These are phyloP conservation scores for Pseudohalonectria lignicola DNA, from an alignment of 2,329 filamentous ascomycete species.

Conservation along the genomic window DNA sequence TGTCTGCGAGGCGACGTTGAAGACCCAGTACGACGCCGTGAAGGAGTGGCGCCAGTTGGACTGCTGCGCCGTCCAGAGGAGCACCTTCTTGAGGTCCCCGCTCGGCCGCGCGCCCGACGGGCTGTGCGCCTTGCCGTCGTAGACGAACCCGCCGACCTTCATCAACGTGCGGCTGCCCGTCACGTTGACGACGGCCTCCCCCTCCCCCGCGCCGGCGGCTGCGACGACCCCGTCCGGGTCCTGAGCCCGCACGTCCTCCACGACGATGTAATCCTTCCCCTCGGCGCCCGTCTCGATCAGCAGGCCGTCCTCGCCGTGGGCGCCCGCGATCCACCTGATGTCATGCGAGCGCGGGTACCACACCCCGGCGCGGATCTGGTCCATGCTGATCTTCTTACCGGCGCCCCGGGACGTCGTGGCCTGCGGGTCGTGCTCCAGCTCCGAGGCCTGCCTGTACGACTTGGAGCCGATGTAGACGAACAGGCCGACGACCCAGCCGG, in stretches of 20 bases:
- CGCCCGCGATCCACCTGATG: slow-evolving; percentile 68
- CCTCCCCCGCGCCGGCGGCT: slow-evolving; percentile 1
- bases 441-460: slow-evolving; percentile 52
- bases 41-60: slow-evolving; percentile 87
- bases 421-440: slow-evolving; percentile 55
- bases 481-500: slow-evolving; percentile 59
- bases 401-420: slow-evolving; percentile 49
- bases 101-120: slow-evolving; percentile 63
- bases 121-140: slow-evolving; percentile 40
- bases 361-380: slow-evolving; percentile 55
- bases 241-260: slow-evolving; percentile 68
- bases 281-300: slow-evolving; percentile 59
- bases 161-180: slow-evolving; percentile 60
- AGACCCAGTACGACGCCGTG: slow-evolving; percentile 79
- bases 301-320: slow-evolving; percentile 71
- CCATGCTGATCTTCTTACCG: slow-evolving; percentile 62
- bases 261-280: slow-evolving; percentile 66
- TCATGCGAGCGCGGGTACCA: slow-evolving; percentile 55
- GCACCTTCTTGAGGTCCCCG: slow-evolving; percentile 72
- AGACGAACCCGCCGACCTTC: slow-evolving; percentile 52
- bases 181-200: slow-evolving; percentile 21
- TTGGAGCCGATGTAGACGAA: slow-evolving; percentile 55
- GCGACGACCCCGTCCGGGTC: slow-evolving; percentile 18
- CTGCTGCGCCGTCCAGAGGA: slow-evolving; percentile 62
- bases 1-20: slow-evolving; percentile 73